Base-by-base conservation (phyloP, 495 filamentous ascomycete species). In the Penicillium steckii region DNA sequence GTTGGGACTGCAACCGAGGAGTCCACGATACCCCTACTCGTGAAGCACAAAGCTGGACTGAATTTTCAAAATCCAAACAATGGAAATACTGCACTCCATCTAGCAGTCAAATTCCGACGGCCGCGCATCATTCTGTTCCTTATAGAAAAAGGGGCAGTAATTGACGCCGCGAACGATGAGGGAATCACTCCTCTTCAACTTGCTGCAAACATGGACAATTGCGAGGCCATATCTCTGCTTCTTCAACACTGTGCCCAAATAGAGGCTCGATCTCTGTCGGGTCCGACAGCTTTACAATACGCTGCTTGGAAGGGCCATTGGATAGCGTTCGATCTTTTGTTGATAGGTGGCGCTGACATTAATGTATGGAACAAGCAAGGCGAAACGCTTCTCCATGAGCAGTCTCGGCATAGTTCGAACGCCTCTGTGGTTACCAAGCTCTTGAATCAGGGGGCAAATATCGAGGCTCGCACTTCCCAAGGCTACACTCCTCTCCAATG, bases 61-160 rank as follows among this genome's bases (percentile, higher is more conserved):
- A 48, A 73, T 43, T 17, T 60, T 7, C 63, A 55, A 2, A 71
- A 73, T 35, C 49, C 59, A 0, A n/a, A 9, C 0, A 68, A 53
- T 0, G 70, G 70, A 1, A 59, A 71, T 17, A 71, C 67, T n/a
- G 57, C 64, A 0, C 67, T 73, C 8, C 70, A 73, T 30, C 45
- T 67, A 0, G 70, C 70, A 13, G 61, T 71, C 0, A 46, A 62
- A 24, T 51, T 17, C 12, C 55, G 41, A 40, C 35, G 68, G 3
- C 62, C 66, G 4, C 56, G 70, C 1, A 69, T 73, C 3, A 23
- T 73, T 3, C 41, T 58, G 0, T 70, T 65, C 10, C 56, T 73
- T 1, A 22, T 73, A 0, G 66, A 71, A 4, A 66, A 59, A 44
- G 61, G 68, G 0, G 70, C 70, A 0, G 41, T 15, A 0, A 60